Base-by-base conservation (phyloP, 257 asterid genomes). In the Mitragyna speciosa region DNA sequence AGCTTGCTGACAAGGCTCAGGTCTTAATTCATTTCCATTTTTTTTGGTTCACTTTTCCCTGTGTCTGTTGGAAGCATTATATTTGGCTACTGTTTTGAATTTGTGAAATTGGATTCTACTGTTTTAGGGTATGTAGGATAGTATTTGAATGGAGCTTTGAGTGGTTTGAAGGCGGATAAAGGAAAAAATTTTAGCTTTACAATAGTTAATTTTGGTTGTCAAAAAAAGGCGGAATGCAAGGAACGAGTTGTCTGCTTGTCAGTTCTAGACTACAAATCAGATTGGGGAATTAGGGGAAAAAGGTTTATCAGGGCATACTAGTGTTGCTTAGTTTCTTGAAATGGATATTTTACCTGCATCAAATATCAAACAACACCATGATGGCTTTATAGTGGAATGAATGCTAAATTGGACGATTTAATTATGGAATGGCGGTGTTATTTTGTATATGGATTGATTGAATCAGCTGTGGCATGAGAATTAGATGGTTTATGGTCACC, bases 1-100 rank as follows among this genome's bases (percentile, higher is more conserved):
- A 96, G 90, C 92, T 96, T 1, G 98, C 98, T 71, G 99, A 96
- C 89, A 96, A 96, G 89, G 98, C 99, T 85, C 99, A 96, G 99
- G 98, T 95, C 81, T 76, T 43, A 26, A 20, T 70, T 7, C 24
- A 31, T 12, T 26, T 12, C 54, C 16, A 41, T 6, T 24, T 14
- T 22, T 43, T 20, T 10, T 19, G 3, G 28, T 64, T 52, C 59
- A 19, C 5, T 16, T 52, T 52, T 4, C 4, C 19, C 7, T 64
- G 19, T 76, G 1, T 61, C 67, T 78, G 63, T 76, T 63, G 43
- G 30, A 79, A n/a, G n/a, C n/a, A n/a, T n/a, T n/a, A n/a, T n/a
- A n/a, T n/a, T n/a, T n/a, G n/a, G n/a, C n/a, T n/a, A n/a, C n/a
- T n/a, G n/a, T n/a, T n/a, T n/a, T n/a, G 14, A 30, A 26, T 59